Evolutionary conservation across 1,284 basidiomycete species (phyloP).

Genomic region (Tylopilus sp.): DNA sequence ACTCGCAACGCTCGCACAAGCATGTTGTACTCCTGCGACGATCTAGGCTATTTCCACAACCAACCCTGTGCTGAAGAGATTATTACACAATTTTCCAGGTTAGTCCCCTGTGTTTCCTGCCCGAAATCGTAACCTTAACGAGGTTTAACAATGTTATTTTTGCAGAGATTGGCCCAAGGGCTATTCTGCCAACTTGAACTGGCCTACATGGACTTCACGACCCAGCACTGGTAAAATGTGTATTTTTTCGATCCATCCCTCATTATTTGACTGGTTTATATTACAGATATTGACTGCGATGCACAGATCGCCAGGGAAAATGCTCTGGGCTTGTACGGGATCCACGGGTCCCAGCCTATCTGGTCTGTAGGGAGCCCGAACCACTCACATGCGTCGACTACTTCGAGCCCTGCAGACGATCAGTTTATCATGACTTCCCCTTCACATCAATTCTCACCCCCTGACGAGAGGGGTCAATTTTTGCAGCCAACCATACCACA

Average conservation of each 20-base stretch:
- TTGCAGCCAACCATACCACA: neutral
- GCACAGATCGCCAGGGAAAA: constrained; percentile 9
- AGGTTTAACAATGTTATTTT: neutral
- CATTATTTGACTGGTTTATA: neutral
- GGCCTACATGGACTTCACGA: neutral
- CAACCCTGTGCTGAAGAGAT: neutral
- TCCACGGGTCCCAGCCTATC: neutral
- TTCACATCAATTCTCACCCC: neutral
- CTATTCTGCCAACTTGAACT: neutral
- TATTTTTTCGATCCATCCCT: neutral
- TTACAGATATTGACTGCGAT: constrained; percentile 2
- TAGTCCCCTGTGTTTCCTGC: constrained; percentile 2
- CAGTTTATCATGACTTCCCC: neutral
- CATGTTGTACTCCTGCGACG: neutral
- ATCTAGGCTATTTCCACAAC: neutral
- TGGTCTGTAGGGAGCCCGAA: neutral
- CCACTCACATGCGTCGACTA: neutral
- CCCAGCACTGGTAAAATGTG: constrained; percentile 12
- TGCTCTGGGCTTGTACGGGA: constrained; percentile 5
- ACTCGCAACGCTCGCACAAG: neutral
- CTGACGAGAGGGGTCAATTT: neutral
- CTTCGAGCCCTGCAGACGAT: neutral
- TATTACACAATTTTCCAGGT: constrained; percentile 6
- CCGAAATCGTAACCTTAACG: constrained; percentile 11
- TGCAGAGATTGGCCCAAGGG: neutral